Evolutionary conservation across 73 alveolate genomes (phyloP).

Genomic region (Blepharisma japonicum): DNA sequence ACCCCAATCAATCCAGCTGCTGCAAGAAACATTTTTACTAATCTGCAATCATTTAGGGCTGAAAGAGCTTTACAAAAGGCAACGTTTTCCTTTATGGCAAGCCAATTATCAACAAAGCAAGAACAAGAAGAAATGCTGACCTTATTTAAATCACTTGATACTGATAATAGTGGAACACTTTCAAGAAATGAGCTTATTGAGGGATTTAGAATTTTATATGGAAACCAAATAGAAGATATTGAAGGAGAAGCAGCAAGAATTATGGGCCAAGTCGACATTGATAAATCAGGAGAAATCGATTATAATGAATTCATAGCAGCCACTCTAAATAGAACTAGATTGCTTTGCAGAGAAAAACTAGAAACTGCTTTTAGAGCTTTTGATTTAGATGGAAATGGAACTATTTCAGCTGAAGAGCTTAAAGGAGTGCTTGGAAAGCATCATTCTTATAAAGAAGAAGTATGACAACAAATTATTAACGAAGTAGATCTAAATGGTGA

Average conservation of each 20-base stretch:
- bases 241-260: constrained; percentile 50
- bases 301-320: constrained; percentile 64
- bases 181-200: constrained; percentile 51
- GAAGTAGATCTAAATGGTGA: constrained; percentile 3
- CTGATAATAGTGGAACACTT: constrained; percentile 58
- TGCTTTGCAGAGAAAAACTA: constrained; percentile 47
- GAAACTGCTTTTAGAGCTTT: constrained; percentile 58
- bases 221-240: constrained; percentile 29
- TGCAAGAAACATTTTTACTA: constrained; percentile 35
- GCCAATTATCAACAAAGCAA: constrained; percentile 39
- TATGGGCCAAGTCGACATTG: constrained; percentile 48
- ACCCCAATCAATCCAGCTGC: constrained; percentile 29
- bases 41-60: constrained; percentile 40
- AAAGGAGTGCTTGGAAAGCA: constrained; percentile 41
- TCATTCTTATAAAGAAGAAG: constrained; percentile 31
- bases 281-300: constrained; percentile 54
- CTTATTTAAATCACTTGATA: constrained; percentile 49
- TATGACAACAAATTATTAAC: neutral
- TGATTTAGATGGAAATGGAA: constrained; percentile 61
- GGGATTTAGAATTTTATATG: constrained; percentile 30
- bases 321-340: constrained; percentile 40
- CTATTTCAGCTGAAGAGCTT: constrained; percentile 51
- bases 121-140: constrained; percentile 42
- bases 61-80: constrained; percentile 50
- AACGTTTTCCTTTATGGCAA: constrained; percentile 44